phyloP scores from a whole-genome alignment of 179 eudicot genomes.

The Sideroxylon spinosum region DNA sequence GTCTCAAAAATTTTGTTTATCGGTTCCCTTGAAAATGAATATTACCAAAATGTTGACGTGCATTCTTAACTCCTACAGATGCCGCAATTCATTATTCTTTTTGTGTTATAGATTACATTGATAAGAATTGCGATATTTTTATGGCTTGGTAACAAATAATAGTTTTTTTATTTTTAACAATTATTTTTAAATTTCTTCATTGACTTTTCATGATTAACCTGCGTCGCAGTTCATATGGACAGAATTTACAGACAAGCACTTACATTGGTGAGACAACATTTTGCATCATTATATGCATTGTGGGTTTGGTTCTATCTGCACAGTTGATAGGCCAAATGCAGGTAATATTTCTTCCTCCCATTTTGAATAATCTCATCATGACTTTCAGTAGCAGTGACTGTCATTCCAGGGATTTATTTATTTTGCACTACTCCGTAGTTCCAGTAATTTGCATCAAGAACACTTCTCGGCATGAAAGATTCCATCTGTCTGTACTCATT shows the following conservation, averaged over 20 bases:
- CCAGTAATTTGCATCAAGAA: too few species aligned
- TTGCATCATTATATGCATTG: constrained; percentile 53
- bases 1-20: neutral
- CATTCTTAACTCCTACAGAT: neutral
- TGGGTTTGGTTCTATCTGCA: constrained; percentile 69
- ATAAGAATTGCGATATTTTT: neutral
- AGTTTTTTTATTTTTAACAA: neutral
- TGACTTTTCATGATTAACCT: constrained; percentile 6
- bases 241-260: constrained; percentile 52
- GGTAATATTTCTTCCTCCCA: constrained; percentile 39
- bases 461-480: too few species aligned
- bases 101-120: neutral
- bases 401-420: neutral
- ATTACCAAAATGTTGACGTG: neutral
- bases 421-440: too few species aligned
- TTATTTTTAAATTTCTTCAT: constrained; percentile 3
- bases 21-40: neutral
- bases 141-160: neutral
- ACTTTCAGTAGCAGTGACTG: neutral
- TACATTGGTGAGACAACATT: constrained; percentile 66
- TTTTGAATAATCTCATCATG: neutral
- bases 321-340: constrained; percentile 86
- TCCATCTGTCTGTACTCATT: too few species aligned
- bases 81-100: neutral
- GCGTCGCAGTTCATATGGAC: constrained; percentile 79